Evolutionary conservation across 352 stramenopile genomes (phyloP).

Genomic region (Globisporangium ultimum): DNA sequence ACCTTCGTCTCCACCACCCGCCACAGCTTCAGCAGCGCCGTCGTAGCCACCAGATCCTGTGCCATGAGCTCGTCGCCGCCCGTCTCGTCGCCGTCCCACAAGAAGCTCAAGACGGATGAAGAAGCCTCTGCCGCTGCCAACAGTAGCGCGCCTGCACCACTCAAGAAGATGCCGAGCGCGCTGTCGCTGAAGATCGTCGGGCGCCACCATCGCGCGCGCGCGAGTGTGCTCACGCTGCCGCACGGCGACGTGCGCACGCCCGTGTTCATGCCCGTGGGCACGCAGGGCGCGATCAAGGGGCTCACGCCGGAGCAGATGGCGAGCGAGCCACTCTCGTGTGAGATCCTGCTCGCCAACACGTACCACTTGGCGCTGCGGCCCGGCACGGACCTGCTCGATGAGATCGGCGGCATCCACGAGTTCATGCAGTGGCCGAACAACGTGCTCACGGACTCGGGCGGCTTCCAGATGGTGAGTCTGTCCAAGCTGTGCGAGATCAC

Average conservation of each 20-base stretch:
- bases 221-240: constrained; percentile 70
- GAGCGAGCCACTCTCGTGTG: constrained; percentile 54
- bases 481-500: constrained; percentile 94
- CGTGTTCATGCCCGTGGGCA: constrained; percentile 97
- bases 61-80: constrained; percentile 11
- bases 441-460: constrained; percentile 96
- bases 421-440: constrained; percentile 95
- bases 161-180: constrained; percentile 45
- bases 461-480: constrained; percentile 98
- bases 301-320: constrained; percentile 84
- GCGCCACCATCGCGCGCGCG: constrained; percentile 54
- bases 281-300: constrained; percentile 95
- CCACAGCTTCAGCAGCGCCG: not conserved
- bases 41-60: constrained; percentile 5
- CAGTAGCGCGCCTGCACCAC: not conserved
- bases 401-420: constrained; percentile 92
- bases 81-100: constrained; percentile 1
- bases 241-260: constrained; percentile 89
- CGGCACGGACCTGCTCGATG: constrained; percentile 78
- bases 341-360: constrained; percentile 97
- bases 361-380: constrained; percentile 96
- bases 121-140: not conserved
- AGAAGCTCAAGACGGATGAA: constrained; percentile 15
- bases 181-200: constrained; percentile 45
- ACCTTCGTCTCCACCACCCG: not conserved